Base-by-base conservation (phyloP, 345 rosid genomes). In the Hibiscus tridactylites region DNA sequence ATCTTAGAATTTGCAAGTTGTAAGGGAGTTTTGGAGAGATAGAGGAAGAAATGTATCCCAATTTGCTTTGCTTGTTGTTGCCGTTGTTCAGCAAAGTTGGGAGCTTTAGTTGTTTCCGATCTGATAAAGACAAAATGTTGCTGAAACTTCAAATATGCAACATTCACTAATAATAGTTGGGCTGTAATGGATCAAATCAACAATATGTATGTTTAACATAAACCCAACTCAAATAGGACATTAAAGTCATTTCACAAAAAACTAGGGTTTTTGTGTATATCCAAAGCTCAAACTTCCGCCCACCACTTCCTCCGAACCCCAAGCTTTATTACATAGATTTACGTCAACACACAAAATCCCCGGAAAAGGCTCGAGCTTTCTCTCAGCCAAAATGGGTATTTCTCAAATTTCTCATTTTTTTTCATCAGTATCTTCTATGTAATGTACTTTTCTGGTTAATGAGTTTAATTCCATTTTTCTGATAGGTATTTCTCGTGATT, bases 401-500 rank as follows among this genome's bases (percentile, higher is more conserved):
- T 69, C 9, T 35, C 47, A 8, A 12, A 52, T 33, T 16, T 19
- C 6, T 57, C 56, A 5, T 9, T 44, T 69, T 46, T 21, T 50
- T 6, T 17, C 3, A 0, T 57, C 47, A 3, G 4, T 59, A 19
- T 8, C 5, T 44, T 17, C 17, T 44, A 17, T 11, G 5, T 5
- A 16, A 5, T 5, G 24, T 3, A 3, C 1, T 44, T 33, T 6
- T 15, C 47, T 44, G 19, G n/a, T 13, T 1, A 57, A 7, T 61
- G 59, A 54, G 19, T 9, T 42, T 31, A 35, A 62, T 62, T 19
- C 7, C 63, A 12, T 37, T 68, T 46, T 56, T 17, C 47, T 77
- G 63, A 11, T 70, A 87, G 97, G 97, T 76, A 91, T 91, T 64
- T 91, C 97, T 54, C 91, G 94, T 83, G 97, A 91, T 83, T 88